phyloP scores from a whole-genome alignment of 495 filamentous ascomycete genomes.

The Cairneyella variabilis region DNA sequence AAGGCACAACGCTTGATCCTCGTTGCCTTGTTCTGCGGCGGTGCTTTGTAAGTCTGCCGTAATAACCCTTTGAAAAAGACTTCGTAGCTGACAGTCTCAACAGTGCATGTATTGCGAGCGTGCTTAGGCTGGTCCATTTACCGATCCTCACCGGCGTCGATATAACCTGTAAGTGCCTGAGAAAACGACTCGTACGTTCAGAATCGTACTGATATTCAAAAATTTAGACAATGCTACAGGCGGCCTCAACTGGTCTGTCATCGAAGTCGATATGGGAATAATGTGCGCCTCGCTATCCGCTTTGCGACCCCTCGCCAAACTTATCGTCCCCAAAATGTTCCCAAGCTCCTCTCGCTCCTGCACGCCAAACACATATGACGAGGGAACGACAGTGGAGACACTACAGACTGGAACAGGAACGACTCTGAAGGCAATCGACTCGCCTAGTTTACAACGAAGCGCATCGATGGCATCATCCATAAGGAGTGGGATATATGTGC shows the following conservation, averaged over 20 bases:
- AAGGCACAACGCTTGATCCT: slow-evolving; percentile 25
- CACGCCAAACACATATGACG: too few species aligned
- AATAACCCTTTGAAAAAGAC: too few species aligned
- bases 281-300: slow-evolving; percentile 30
- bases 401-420: not conserved
- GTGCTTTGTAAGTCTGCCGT: slow-evolving; percentile 25
- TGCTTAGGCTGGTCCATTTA: slow-evolving; percentile 23
- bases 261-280: slow-evolving; percentile 30
- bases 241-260: slow-evolving; percentile 30
- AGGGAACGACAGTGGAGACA: not conserved
- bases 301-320: slow-evolving; percentile 25
- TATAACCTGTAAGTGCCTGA: slow-evolving; percentile 27
- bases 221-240: slow-evolving; percentile 22
- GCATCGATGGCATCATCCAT: not conserved
- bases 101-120: slow-evolving; percentile 28
- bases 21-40: slow-evolving; percentile 26
- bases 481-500: not conserved
- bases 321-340: not conserved
- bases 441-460: not conserved
- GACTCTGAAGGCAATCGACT: not conserved
- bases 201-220: not conserved
- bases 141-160: slow-evolving; percentile 23
- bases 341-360: not conserved
- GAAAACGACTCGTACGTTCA: too few species aligned
- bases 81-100: too few species aligned